Evolutionary conservation across 208 protist species (phyloP), one percentile per base, ranked within the genome.

Genomic region (Strigomonas galati): DNA sequence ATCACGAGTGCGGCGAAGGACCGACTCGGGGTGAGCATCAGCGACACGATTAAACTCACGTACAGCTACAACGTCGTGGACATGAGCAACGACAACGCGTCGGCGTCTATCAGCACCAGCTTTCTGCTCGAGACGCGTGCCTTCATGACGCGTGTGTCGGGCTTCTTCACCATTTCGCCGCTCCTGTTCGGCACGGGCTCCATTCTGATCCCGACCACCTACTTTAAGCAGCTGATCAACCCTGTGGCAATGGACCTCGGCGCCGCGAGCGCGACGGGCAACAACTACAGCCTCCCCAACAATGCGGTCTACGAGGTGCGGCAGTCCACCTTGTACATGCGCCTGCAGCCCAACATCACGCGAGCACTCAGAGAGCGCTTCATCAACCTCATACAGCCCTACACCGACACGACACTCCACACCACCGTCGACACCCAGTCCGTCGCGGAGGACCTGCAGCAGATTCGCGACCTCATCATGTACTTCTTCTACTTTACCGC

Each of bases 401-500:
- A 81, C 62, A 79, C 90, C 10, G 69, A 96, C 65, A 31, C 74
- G 10, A 62, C 83, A 27, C 67, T 62, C 28, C 85, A 81, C 63
- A 79, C 32, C 19, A 74, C 70, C 21, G 51, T 74, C 17, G 79
- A 92, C 71, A 87, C 79, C n/a, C 31, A 32, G 32, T 61, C 68
- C 21, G 37, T 79, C 3, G 59, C 84, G 26, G 72, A 81, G 48
- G 69, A 83, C 43, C 63, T 93, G 21, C 2, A 73, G 26, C 72
- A 71, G 1, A 81, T 96, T 37, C 52, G 69, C 14, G 65, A 85
- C 9, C 69, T 96, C 6, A 80, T 98, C 30, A 82, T 97, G 71
- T 70, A 82, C 46, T 98, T 99, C 69, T 98, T 98, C 75, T 94
- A 97, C 71, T 84, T 97, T 51, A 97, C 95, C 51, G 71, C 95